Base-by-base conservation (phyloP, 2,329 filamentous ascomycete species). In the Diaporthe citri region DNA sequence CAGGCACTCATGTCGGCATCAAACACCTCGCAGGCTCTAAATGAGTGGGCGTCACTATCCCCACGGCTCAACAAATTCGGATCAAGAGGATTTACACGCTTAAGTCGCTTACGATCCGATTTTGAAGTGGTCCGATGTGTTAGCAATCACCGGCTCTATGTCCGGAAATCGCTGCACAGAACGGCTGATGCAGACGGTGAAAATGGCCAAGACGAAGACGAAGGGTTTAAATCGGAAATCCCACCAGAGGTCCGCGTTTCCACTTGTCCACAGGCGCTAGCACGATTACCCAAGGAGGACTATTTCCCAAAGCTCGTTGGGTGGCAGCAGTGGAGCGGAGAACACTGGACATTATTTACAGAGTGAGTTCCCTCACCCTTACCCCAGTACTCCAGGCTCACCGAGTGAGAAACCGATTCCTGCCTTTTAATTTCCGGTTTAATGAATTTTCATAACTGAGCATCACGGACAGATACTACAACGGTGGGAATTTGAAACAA, bases 211-310 rank as follows among this genome's bases (percentile, higher is more conserved):
- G 22, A 25, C 9, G 31, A 48, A 13, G 25, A 51, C 9, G 60
- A 28, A 1, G 64, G 31, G 22, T 69, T 69, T 31, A 52, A 48
- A 13, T 52, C 39, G 17, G 46, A 69, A 4, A 4, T 39, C 17
- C 64, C 64, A 69, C 64, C 64, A 36, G 64, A 69, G 46, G 2
- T 69, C 31, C 64, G 64, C 48, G 48, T 69, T 39, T 69, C 64
- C 2, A 69, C 43, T 13, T 36, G 46, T 4, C 64, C 64, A n/a
- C 46, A 39, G n/a, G 64, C 64, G 9, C 9, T 52, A 25, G 46
- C 36, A 39, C 46, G 3, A 5, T 25, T 69, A 25, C 34, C 46
- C 20, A 6, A 55, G 3, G 64, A 48, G 17, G 31, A 3, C 7
- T 55, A 69, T 8, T 69, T 69, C 13, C 64, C 64, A 22, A 69